Conservation (phyloP, 2,329 filamentous ascomycete species). For the Xylariaceae sp. region DNA sequence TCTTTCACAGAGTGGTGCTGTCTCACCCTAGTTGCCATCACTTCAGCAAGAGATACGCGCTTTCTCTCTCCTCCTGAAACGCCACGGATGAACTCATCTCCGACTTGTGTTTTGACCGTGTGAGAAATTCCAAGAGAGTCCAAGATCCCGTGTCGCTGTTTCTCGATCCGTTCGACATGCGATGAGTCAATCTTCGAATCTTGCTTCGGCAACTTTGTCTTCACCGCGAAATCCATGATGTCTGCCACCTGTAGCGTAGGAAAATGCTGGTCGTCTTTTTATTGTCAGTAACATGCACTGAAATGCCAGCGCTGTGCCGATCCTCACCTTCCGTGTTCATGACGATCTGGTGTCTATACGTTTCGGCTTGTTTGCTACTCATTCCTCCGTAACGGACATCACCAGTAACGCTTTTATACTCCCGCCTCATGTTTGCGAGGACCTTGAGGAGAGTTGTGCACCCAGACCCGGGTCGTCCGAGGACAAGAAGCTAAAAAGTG, state of each 20-base stretch:
- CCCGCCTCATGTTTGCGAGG: slow-evolving; percentile 63
- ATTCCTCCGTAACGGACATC: slow-evolving; percentile 59
- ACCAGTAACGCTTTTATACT: slow-evolving; percentile 61
- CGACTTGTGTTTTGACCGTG: slow-evolving; percentile 63
- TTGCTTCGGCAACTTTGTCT: slow-evolving; percentile 33
- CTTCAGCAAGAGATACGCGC: slow-evolving; percentile 72
- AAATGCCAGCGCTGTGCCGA: slow-evolving; percentile 13
- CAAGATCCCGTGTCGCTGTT: not conserved
- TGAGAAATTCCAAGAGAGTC: slow-evolving; percentile 35
- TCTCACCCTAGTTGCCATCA: slow-evolving; percentile 25
- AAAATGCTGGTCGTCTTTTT: slow-evolving; percentile 67
- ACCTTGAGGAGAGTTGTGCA: slow-evolving; percentile 52
- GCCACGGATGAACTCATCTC: slow-evolving; percentile 60
- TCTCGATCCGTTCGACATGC: slow-evolving; percentile 42
- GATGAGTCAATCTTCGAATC: slow-evolving; percentile 62
- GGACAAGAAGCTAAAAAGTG: slow-evolving; percentile 26
- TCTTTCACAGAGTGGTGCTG: not conserved
- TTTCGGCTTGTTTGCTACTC: slow-evolving; percentile 21
- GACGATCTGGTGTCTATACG: slow-evolving; percentile 36
- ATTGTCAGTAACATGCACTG: slow-evolving; percentile 49
- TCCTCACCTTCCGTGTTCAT: slow-evolving; percentile 57
- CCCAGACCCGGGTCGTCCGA: slow-evolving; percentile 47
- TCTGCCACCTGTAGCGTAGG: slow-evolving; percentile 64
- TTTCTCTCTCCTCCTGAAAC: slow-evolving; percentile 66
- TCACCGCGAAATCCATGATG: slow-evolving; percentile 61